Base-by-base conservation (phyloP, 2,329 filamentous ascomycete genomes). In the Gremmenia infestans region DNA sequence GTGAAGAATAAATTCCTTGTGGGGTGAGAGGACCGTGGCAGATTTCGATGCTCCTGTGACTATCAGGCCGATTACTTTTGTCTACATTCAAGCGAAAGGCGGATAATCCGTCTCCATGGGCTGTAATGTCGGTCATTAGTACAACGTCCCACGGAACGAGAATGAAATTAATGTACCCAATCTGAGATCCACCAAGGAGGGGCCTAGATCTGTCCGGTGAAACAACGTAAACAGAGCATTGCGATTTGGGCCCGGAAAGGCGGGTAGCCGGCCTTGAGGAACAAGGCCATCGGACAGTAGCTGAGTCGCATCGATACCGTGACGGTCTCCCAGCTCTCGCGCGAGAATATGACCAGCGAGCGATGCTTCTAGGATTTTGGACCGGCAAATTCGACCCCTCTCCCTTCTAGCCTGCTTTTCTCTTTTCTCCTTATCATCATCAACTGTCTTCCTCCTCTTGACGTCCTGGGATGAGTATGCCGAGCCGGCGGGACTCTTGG, bases 381-480 rank as follows among this genome's bases (percentile, higher is more conserved):
- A 60, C 25, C 55, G 60, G 25, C 50, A 57, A 23, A 69, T 62
- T 4, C 62, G 60, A n/a, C 58, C 60, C 50, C 48, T 57, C 37
- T 62, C 52, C 23, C 53, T 58, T 39, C 55, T 52, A 39, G 47
- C 35, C 3, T 50, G 46, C 12, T 46, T 39, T 50, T 15, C 45
- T 35, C 54, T 15, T 9, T 52, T 52, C 35, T 52, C 52, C 2
- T 69, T 68, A 22, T 69, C 69, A 53, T 73, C 68, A 37, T 79
- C 73, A 35, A 79, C 73, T 3, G 73, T 59, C 57, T 77, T 77
- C 52, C 81, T 81, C 60, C 75, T 76, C 70, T 82, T 85, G 54
- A 87, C 80, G 6, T 77, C 76, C 47, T 81, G 74, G n/a, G 75
- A 72, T 8, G 83, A 82, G 73, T 84, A 87, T 15, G 76, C 71